Percentiles rank a stretch among this genome's conserved stretches.
Evolutionary conservation across 148 eudicot species (phyloP).

Genomic region (Fagopyrum esculentum): DNA sequence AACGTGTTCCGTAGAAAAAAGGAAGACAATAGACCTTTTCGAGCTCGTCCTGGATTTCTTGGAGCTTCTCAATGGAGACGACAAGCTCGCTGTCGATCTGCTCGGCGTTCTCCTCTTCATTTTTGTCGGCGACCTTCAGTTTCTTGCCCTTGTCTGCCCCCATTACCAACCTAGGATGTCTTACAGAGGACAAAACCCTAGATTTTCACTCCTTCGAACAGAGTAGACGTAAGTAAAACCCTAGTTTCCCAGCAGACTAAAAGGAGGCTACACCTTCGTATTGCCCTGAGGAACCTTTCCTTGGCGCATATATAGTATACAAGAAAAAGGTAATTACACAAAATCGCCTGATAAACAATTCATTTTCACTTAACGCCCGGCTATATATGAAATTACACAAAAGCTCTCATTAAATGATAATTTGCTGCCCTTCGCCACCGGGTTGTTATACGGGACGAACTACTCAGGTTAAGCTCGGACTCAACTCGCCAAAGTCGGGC

Average conservation of each 20-base stretch:
- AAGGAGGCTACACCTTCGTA: too few relatives aligned
- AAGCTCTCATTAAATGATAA: too few relatives aligned
- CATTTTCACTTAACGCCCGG: too few relatives aligned
- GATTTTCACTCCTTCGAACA: background rate
- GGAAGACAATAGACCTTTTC: conserved; percentile 49
- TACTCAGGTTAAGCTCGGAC: too few relatives aligned
- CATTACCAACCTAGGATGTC: conserved; percentile 22
- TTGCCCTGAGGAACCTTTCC: too few relatives aligned
- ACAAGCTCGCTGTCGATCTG: conserved; percentile 58
- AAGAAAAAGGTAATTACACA: too few relatives aligned
- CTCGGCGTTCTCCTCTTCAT: conserved; percentile 44
- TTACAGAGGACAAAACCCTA: conserved; percentile 7
- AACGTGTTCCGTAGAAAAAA: background rate
- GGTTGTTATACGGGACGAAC: too few relatives aligned
- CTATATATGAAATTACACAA: too few relatives aligned
- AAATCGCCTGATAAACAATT: too few relatives aligned
- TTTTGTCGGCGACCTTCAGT: conserved; percentile 43
- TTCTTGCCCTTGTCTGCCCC: conserved; percentile 79
- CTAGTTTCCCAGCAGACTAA: background rate
- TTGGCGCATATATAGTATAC: too few relatives aligned
- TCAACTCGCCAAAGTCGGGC: too few relatives aligned
- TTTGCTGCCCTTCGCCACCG: too few relatives aligned
- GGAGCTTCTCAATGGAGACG: conserved; percentile 71
- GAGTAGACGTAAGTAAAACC: conserved; percentile 6
- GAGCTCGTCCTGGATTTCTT: conserved; percentile 89